Percentiles rank a stretch among this genome's conserved stretches.
phyloP scores from a whole-genome alignment of 1,284 basidiomycete species.

The Papiliotrema nemorosa region DNA sequence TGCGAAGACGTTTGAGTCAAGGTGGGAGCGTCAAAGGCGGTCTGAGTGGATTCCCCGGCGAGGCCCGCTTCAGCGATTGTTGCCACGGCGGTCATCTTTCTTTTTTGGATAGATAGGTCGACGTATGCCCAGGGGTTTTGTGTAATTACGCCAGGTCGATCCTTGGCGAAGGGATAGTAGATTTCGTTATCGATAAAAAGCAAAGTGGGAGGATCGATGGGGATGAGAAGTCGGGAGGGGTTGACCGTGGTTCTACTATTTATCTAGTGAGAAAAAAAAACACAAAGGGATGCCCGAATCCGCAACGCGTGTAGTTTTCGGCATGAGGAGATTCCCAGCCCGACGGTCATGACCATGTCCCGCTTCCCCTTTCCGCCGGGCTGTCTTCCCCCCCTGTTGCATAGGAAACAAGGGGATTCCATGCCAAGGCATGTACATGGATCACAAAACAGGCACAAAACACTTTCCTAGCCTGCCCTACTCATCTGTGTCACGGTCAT shows the following conservation, averaged over 20 bases:
- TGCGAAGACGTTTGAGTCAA: neutral
- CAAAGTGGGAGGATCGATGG: neutral
- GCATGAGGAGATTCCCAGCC: no score
- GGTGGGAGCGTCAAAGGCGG: neutral
- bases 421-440: no score
- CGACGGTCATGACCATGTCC: no score
- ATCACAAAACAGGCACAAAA: no score
- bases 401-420: no score
- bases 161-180: neutral
- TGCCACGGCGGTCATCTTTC: neutral
- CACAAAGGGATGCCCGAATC: neutral
- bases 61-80: neutral
- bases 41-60: constrained; percentile 1
- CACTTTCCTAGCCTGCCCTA: no score
- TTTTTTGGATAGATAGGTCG: neutral
- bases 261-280: neutral
- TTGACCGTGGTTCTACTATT: neutral
- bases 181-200: neutral
- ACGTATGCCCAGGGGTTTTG: constrained; percentile 5
- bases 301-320: no score
- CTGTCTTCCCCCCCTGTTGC: no score
- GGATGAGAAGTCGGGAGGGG: neutral
- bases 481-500: no score
- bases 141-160: no score
- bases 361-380: no score